These are phyloP conservation scores for Evernia prunastri DNA, from an alignment of 495 filamentous ascomycete genomes.

Conservation along the genomic window DNA sequence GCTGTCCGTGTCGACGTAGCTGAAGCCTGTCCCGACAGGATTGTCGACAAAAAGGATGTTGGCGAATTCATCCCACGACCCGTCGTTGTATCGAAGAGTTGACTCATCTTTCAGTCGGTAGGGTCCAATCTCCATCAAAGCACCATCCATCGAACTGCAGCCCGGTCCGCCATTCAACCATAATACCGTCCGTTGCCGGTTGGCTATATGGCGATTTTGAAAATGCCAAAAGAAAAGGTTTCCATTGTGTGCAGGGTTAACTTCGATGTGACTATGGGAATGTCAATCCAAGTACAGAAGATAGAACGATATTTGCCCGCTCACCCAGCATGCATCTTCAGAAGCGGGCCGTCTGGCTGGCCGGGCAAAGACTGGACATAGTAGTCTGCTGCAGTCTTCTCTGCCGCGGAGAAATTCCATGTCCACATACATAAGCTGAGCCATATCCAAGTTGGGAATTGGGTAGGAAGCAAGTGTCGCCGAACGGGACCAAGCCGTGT, in stretches of 20 bases:
- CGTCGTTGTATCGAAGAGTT: conserved; percentile 72
- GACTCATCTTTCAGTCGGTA: conserved; percentile 77
- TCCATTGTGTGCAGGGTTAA: conserved; percentile 74
- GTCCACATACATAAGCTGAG: conserved; percentile 13
- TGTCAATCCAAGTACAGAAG: conserved; percentile 30
- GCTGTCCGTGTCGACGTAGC: conserved; percentile 82
- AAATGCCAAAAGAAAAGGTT: conserved; percentile 99
- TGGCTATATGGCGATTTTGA: conserved; percentile 89
- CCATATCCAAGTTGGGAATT: conserved; percentile 4
- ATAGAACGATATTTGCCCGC: conserved; percentile 28
- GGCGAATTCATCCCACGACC: conserved; percentile 95
- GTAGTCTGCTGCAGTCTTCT: conserved; percentile 75
- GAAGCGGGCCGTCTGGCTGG: conserved; percentile 67
- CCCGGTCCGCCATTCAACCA: conserved; percentile 97
- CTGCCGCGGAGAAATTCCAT: conserved; percentile 28
- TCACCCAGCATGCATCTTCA: conserved; percentile 98
- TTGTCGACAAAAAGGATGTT: conserved; percentile 96
- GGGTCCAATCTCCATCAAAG: conserved; percentile 94
- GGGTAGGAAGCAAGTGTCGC: conserved; percentile 2
- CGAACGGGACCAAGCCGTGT: not conserved
- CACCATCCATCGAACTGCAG: conserved; percentile 94
- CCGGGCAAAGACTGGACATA: conserved; percentile 81
- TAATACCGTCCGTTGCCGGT: conserved; percentile 84
- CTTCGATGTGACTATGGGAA: conserved; percentile 71
- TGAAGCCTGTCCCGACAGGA: conserved; percentile 92